Evolutionary conservation across 176 grass and related monocot genomes (phyloP).

Genomic region (Oryza australiensis): DNA sequence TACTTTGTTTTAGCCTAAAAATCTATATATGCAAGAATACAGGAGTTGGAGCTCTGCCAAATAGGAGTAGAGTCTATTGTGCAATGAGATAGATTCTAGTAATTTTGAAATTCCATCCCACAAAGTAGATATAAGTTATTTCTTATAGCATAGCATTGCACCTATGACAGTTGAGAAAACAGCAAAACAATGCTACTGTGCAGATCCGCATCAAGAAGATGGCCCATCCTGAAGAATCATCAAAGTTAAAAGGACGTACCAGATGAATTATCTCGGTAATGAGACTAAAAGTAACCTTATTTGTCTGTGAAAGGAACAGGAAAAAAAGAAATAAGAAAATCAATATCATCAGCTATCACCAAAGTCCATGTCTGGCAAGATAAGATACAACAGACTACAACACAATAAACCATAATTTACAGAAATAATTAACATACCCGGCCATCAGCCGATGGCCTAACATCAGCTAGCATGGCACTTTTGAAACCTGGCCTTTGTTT

Average conservation of each 20-base stretch:
- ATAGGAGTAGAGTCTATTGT: not conserved
- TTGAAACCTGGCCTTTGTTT: conserved; percentile 90
- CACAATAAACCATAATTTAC: conserved; percentile 13
- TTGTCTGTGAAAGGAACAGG: conserved; percentile 66
- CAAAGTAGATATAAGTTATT: not conserved
- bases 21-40: not conserved
- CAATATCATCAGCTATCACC: conserved; percentile 28
- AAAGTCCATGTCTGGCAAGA: conserved; percentile 16
- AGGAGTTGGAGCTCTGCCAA: not conserved
- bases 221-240: not conserved
- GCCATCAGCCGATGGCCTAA: conserved; percentile 90
- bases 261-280: conserved; percentile 92
- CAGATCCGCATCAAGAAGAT: conserved; percentile 1
- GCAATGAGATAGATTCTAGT: not conserved
- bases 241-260: conserved; percentile 52
- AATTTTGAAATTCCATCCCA: not conserved
- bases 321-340: conserved; percentile 36
- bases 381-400: conserved; percentile 18
- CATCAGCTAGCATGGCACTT: conserved; percentile 90
- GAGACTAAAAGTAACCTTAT: conserved; percentile 93
- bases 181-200: not conserved
- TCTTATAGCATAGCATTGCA: conserved; percentile 13
- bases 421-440: conserved; percentile 61
- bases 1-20: not conserved
- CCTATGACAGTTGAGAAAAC: not conserved